Conservation (phyloP, 495 filamentous ascomycete species). For the Xylaria longipes region DNA sequence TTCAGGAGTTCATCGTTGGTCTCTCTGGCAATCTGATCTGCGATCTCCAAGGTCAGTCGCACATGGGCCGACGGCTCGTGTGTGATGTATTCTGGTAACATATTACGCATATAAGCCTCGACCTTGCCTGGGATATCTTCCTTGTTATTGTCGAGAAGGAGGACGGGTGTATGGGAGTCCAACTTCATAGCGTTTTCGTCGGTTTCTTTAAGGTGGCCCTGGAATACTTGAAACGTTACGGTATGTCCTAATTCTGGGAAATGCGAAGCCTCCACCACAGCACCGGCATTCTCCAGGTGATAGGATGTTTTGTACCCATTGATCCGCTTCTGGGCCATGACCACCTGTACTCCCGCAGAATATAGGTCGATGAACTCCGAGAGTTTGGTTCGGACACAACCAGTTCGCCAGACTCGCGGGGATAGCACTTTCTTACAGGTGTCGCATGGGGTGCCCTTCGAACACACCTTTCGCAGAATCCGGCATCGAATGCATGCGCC, state of each 20-base stretch:
- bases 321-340: constrained; percentile 70
- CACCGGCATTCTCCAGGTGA: constrained; percentile 62
- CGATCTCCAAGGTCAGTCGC: constrained; percentile 67
- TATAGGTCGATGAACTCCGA: constrained; percentile 76
- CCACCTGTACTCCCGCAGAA: constrained; percentile 70
- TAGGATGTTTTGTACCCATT: constrained; percentile 63
- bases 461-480: constrained; percentile 87
- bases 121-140: constrained; percentile 72
- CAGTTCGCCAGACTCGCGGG: constrained; percentile 79
- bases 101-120: constrained; percentile 72
- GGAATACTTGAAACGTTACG: constrained; percentile 60
- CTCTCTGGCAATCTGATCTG: constrained; percentile 58
- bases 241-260: constrained; percentile 63
- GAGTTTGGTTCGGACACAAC: constrained; percentile 78
- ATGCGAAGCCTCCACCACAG: constrained; percentile 73
- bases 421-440: constrained; percentile 80
- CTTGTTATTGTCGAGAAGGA: constrained; percentile 68
- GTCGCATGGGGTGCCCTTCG: constrained; percentile 77
- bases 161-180: constrained; percentile 30
- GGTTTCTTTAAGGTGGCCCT: constrained; percentile 54
- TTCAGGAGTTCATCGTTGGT: constrained; percentile 70
- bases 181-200: constrained; percentile 30
- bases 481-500: constrained; percentile 87
- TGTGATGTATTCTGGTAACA: constrained; percentile 65
- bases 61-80: constrained; percentile 73